These are phyloP conservation scores for Saposhnikovia divaricata DNA, from an alignment of 129 eudicot genomes.

Conservation along the genomic window DNA sequence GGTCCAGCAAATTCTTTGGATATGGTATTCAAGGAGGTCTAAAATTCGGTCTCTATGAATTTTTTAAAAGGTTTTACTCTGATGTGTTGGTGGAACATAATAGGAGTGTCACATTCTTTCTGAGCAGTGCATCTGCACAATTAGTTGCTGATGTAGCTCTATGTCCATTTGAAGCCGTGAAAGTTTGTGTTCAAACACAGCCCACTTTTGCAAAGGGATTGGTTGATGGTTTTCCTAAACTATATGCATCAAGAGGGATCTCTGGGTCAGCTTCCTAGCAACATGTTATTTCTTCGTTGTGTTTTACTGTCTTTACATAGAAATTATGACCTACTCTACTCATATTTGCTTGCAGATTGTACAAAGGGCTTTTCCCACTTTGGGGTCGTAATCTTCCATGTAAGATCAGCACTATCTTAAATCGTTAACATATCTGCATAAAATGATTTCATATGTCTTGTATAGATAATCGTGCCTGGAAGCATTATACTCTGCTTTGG, in stretches of 20 bases:
- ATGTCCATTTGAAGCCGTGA: slow-evolving; percentile 89
- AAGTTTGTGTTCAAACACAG: slow-evolving; percentile 79
- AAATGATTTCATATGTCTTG: not conserved
- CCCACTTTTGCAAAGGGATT: slow-evolving; percentile 74
- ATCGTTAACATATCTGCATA: not conserved
- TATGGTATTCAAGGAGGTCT: slow-evolving; percentile 89
- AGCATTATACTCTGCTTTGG: not conserved
- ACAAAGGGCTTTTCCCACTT: slow-evolving; percentile 87
- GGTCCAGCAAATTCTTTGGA: slow-evolving; percentile 84
- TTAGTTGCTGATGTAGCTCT: slow-evolving; percentile 83
- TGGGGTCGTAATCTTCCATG: slow-evolving; percentile 99
- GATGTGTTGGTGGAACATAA: slow-evolving; percentile 45
- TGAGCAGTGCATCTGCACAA: slow-evolving; percentile 88
- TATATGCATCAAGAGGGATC: slow-evolving; percentile 68
- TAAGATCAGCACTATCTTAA: slow-evolving; percentile 20
- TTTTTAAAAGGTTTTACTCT: slow-evolving; percentile 56
- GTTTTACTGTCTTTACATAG: not conserved
- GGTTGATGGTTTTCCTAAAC: slow-evolving; percentile 83
- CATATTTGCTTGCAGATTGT: slow-evolving; percentile 42
- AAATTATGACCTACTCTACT: slow-evolving; percentile 8
- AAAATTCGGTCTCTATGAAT: slow-evolving; percentile 87
- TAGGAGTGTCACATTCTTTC: slow-evolving; percentile 54
- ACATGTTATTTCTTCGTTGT: not conserved
- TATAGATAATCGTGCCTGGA: not conserved
- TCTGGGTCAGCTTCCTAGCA: slow-evolving; percentile 37